phyloP scores from a whole-genome alignment of 768 basidiomycete genomes.

The Mycena alexandri region DNA sequence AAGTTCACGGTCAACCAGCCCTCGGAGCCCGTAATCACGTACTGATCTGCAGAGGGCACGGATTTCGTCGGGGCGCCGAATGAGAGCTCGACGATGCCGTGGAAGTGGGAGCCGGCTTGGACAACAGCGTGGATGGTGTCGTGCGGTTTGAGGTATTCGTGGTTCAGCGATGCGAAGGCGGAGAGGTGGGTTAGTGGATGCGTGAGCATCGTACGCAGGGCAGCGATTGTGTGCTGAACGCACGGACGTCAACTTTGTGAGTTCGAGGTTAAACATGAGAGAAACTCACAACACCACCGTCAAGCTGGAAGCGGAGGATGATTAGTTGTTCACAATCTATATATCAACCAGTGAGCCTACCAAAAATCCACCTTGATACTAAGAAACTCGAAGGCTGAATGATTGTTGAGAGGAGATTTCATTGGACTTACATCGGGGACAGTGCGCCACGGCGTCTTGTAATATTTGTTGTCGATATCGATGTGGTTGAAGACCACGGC shows the following conservation, averaged over 20 bases:
- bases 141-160: constrained; percentile 78
- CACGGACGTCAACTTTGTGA: neutral
- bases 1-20: constrained; percentile 69
- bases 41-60: constrained; percentile 51
- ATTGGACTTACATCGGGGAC: constrained; percentile 75
- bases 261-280: constrained; percentile 2
- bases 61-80: constrained; percentile 67
- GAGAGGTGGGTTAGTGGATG: constrained; percentile 66
- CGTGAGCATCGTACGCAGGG: constrained; percentile 71
- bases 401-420: constrained; percentile 9
- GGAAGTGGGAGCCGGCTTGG: constrained; percentile 61
- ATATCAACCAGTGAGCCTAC: constrained; percentile 55
- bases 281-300: constrained; percentile 79
- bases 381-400: constrained; percentile 15
- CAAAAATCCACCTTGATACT: constrained; percentile 89
- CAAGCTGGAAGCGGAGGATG: constrained; percentile 60
- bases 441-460: constrained; percentile 87
- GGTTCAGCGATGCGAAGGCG: constrained; percentile 75
- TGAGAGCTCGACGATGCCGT: constrained; percentile 75
- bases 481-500: constrained; percentile 65
- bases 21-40: constrained; percentile 71
- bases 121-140: constrained; percentile 80
- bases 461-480: constrained; percentile 77
- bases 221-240: constrained; percentile 73
- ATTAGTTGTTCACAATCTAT: constrained; percentile 17